Evolutionary conservation across 192 early-diverging fungal species (phyloP).

Genomic region (Coemansia sp.): DNA sequence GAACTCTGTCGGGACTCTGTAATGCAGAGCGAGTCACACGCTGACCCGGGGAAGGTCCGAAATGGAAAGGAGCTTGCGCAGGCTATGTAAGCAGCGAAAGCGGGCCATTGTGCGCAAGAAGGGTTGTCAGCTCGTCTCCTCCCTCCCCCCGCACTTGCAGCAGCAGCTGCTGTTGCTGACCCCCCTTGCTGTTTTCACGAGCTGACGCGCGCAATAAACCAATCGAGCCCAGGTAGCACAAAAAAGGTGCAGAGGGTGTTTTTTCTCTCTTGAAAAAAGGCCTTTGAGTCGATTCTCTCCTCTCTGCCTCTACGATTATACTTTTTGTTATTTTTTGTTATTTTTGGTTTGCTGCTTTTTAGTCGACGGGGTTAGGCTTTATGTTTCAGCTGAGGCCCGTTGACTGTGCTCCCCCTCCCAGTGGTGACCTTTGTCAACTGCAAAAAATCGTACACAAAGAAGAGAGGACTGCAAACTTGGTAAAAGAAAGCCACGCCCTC

Average conservation of each 20-base stretch:
- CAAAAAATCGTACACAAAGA: not conserved
- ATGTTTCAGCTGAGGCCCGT: not conserved
- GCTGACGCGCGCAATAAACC: not conserved
- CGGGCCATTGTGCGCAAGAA: not conserved
- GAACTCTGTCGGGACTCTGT: not conserved
- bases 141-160: not conserved
- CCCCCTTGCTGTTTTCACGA: not conserved
- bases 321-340: not conserved
- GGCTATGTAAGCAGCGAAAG: not conserved
- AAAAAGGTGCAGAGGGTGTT: not conserved
- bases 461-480: not conserved
- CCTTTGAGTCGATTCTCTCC: not conserved
- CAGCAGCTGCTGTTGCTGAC: not conserved
- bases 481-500: not conserved
- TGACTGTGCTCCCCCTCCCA: not conserved
- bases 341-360: not conserved
- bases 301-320: not conserved
- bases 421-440: constrained; percentile 1
- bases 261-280: not conserved
- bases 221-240: too few relatives aligned
- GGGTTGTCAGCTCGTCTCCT: not conserved
- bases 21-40: not conserved
- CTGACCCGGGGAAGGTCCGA: constrained; percentile 2
- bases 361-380: not conserved
- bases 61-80: not conserved